Evolutionary conservation across 2,329 filamentous ascomycete genomes (phyloP).

Genomic region (Atkinsonella hypoxylon): DNA sequence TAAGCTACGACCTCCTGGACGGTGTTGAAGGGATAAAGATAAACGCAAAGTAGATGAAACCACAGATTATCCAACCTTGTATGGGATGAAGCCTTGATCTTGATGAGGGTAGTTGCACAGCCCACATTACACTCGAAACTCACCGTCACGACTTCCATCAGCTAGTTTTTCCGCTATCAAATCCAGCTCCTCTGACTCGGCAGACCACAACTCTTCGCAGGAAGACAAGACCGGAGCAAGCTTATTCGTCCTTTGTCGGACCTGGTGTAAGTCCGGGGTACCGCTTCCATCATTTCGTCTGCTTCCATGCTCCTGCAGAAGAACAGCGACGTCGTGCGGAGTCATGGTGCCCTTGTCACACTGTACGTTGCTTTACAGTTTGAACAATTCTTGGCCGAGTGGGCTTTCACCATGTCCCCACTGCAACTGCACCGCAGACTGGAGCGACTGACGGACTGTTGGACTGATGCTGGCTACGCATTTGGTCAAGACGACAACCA

Average conservation of each 20-base stretch:
- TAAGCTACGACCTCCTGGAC: neutral
- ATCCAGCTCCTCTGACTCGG: conserved; percentile 30
- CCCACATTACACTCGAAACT: conserved; percentile 13
- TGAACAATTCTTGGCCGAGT: neutral
- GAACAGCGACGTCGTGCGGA: conserved; percentile 24
- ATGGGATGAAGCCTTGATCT: neutral
- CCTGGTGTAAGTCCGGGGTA: too few species aligned
- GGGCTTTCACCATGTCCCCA: neutral
- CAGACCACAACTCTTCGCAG: conserved; percentile 28
- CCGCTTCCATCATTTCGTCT: conserved; percentile 17
- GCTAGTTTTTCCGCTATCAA: conserved; percentile 38
- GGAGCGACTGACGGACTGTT: too few species aligned
- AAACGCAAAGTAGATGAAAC: neutral
- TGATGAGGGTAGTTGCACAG: too few species aligned
- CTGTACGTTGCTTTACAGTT: conserved; percentile 1
- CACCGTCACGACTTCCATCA: conserved; percentile 43
- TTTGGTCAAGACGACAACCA: too few species aligned
- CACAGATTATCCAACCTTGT: neutral
- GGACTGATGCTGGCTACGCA: too few species aligned
- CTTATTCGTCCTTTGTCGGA: conserved; percentile 15
- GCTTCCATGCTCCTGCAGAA: conserved; percentile 24
- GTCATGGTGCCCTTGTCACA: conserved; percentile 17
- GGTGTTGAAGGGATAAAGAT: too few species aligned
- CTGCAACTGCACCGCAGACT: neutral
- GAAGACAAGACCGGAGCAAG: conserved; percentile 27